These are phyloP conservation scores for Solanum hybrid DNA, from an alignment of 305 asterid species.

Conservation along the genomic window DNA sequence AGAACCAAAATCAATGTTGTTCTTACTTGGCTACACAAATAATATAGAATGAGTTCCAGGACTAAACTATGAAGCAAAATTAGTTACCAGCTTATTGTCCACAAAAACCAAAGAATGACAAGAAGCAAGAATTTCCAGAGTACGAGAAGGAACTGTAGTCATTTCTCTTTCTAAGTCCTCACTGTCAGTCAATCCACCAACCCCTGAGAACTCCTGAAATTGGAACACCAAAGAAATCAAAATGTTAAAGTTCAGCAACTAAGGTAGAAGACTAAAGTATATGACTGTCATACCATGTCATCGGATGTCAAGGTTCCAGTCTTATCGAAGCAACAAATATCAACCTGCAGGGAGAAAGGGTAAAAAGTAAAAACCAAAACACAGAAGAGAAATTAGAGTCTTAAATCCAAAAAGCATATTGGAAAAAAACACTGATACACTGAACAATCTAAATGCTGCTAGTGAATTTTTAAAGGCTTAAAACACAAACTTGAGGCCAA, in stretches of 20 bases:
- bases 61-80: neutral
- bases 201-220: slow-evolving; percentile 88
- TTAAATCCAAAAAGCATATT: neutral
- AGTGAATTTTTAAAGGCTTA: neutral
- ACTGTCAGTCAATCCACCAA: slow-evolving; percentile 76
- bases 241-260: slow-evolving; percentile 11
- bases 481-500: neutral
- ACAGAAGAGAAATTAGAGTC: neutral
- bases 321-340: slow-evolving; percentile 96
- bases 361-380: slow-evolving; percentile 19
- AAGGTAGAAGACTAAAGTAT: slow-evolving; percentile 12
- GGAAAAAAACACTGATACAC: neutral
- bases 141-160: slow-evolving; percentile 58
- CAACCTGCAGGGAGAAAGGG: slow-evolving; percentile 50
- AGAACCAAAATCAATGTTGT: neutral
- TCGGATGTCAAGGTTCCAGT: slow-evolving; percentile 96
- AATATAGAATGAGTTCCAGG: neutral
- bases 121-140: slow-evolving; percentile 85
- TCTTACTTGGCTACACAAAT: neutral
- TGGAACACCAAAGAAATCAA: slow-evolving; percentile 11
- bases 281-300: slow-evolving; percentile 70
- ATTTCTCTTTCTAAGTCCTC: slow-evolving; percentile 63
- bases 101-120: slow-evolving; percentile 98
- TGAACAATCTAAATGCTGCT: neutral
- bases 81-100: slow-evolving; percentile 86